Evolutionary conservation across 2,329 filamentous ascomycete species (phyloP).

Genomic region (Camptophora hylomeconis): DNA sequence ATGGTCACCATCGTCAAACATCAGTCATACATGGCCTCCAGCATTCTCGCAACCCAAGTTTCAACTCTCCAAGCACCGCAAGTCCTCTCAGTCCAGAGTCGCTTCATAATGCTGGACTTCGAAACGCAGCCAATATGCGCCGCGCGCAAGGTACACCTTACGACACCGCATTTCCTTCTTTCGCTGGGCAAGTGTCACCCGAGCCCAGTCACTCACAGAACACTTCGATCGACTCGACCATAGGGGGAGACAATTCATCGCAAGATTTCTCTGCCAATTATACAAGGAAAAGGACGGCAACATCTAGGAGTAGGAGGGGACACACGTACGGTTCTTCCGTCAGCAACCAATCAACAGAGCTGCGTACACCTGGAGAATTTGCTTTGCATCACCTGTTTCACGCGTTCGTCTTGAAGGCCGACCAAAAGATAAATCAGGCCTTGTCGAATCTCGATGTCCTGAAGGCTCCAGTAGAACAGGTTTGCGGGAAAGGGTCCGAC

Average conservation of each 20-base stretch:
- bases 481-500: slow-evolving; percentile 84
- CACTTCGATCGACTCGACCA: slow-evolving; percentile 23
- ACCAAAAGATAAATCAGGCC: slow-evolving; percentile 86
- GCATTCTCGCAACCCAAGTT: slow-evolving; percentile 80
- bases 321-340: slow-evolving; percentile 64
- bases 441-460: slow-evolving; percentile 66
- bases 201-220: slow-evolving; percentile 15
- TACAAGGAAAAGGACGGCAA: slow-evolving; percentile 40
- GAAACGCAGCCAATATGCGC: slow-evolving; percentile 5
- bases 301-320: slow-evolving; percentile 54
- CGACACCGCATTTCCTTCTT: too few species aligned
- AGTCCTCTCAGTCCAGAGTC: slow-evolving; percentile 50
- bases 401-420: slow-evolving; percentile 91
- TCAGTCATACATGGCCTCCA: slow-evolving; percentile 94
- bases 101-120: slow-evolving; percentile 8
- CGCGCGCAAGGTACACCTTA: too few species aligned
- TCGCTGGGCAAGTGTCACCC: slow-evolving; percentile 10
- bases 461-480: slow-evolving; percentile 71
- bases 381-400: slow-evolving; percentile 93
- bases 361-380: slow-evolving; percentile 95
- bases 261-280: slow-evolving; percentile 20
- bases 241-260: slow-evolving; percentile 24
- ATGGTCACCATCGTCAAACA: slow-evolving; percentile 90
- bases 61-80: slow-evolving; percentile 58
- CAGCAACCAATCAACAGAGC: slow-evolving; percentile 57